Percentiles rank a stretch among this genome's conserved stretches.
These are phyloP conservation scores for Magnusiomyces ingens DNA, from an alignment of 1,139 yeast species.

Conservation along the genomic window DNA sequence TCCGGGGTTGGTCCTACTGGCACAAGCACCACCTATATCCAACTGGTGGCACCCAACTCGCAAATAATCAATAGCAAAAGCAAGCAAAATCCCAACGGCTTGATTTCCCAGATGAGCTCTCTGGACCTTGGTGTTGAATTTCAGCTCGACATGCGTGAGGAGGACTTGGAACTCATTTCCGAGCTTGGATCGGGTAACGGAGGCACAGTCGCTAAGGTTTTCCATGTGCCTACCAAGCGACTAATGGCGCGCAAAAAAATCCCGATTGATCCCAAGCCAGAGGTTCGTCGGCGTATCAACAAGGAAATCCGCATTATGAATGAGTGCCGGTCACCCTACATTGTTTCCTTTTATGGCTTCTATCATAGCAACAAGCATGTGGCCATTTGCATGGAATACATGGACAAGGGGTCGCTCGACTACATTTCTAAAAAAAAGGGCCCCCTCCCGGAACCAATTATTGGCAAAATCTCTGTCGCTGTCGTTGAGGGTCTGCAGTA, in stretches of 20 bases:
- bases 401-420: constrained; percentile 91
- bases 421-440: constrained; percentile 51
- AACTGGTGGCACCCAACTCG: constrained; percentile 8
- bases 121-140: constrained; percentile 45
- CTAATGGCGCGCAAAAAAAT: constrained; percentile 89
- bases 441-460: constrained; percentile 57
- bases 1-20: not conserved
- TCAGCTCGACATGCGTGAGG: constrained; percentile 48
- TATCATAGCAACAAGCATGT: constrained; percentile 62
- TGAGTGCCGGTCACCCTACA: constrained; percentile 74
- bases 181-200: constrained; percentile 90
- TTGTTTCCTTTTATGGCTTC: constrained; percentile 88
- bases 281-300: constrained; percentile 76
- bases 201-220: constrained; percentile 83
- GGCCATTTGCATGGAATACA: constrained; percentile 89
- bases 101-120: constrained; percentile 29
- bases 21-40: constrained; percentile 8
- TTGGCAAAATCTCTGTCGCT: constrained; percentile 68
- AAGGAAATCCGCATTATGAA: constrained; percentile 87
- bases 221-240: constrained; percentile 81
- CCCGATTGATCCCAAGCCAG: constrained; percentile 75
- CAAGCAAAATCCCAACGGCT: constrained; percentile 12
- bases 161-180: constrained; percentile 67
- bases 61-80: not conserved
- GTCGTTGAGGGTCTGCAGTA: constrained; percentile 79